Conservation (phyloP, 371 early-diverging fungal species). For the Mortierella sp. region DNA sequence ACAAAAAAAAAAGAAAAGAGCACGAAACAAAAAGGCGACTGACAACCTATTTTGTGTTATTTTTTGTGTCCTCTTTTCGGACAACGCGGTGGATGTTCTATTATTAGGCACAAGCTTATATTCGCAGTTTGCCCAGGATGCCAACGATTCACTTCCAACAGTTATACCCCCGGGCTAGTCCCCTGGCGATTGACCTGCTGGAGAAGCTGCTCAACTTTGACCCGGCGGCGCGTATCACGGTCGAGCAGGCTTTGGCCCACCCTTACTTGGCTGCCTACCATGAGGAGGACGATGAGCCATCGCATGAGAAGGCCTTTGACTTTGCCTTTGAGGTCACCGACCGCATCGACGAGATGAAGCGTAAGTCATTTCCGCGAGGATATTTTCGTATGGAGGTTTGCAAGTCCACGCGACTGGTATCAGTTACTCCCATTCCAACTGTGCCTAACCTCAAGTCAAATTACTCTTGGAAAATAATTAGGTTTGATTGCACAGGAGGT, state of each 20-base stretch:
- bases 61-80: constrained; percentile 7
- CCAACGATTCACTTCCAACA: constrained; percentile 89
- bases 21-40: not conserved
- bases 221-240: constrained; percentile 85
- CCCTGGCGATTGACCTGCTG: constrained; percentile 84
- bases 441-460: too few species aligned
- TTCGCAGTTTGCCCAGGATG: constrained; percentile 90
- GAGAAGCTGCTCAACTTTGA: constrained; percentile 86
- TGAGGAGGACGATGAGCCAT: constrained; percentile 83
- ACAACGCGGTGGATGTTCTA: too few species aligned
- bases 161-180: constrained; percentile 82
- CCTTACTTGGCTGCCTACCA: constrained; percentile 85
- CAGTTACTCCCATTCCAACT: too few species aligned
- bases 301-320: constrained; percentile 83
- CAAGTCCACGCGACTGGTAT: not conserved
- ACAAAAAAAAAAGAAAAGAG: not conserved
- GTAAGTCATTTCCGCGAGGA: constrained; percentile 71
- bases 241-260: constrained; percentile 86
- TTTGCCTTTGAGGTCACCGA: constrained; percentile 94
- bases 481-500: constrained; percentile 94
- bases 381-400: too few species aligned
- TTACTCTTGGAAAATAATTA: too few species aligned
- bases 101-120: constrained; percentile 93
- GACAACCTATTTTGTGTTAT: not conserved
- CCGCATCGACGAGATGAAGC: constrained; percentile 89